Conservation (phyloP, 495 filamentous ascomycete species). For the Diplogelasinospora grovesii region DNA sequence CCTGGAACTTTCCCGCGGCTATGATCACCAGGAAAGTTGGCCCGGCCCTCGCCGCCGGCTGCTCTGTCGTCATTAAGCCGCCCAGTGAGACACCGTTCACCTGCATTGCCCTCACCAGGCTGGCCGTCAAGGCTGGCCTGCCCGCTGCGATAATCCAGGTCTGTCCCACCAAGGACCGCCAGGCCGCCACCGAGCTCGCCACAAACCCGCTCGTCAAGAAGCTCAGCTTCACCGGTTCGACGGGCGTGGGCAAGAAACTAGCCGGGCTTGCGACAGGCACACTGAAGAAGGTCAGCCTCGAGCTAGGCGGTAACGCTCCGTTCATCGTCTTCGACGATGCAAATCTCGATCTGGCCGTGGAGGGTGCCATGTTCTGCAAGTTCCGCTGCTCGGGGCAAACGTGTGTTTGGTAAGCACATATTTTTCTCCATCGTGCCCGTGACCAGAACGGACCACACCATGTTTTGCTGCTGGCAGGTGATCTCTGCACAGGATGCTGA, state of each 20-base stretch:
- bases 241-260: constrained; percentile 73
- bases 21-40: constrained; percentile 90
- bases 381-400: constrained; percentile 87
- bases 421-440: too few relatives aligned
- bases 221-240: constrained; percentile 85
- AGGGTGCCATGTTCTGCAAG: constrained; percentile 69
- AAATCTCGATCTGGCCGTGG: constrained; percentile 69
- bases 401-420: too few relatives aligned
- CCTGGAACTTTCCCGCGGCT: constrained; percentile 92
- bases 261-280: constrained; percentile 77
- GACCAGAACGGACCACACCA: too few relatives aligned
- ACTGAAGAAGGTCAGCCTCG: constrained; percentile 80
- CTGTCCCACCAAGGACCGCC: constrained; percentile 58
- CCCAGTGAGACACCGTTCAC: constrained; percentile 84
- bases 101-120: constrained; percentile 71
- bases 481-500: too few relatives aligned
- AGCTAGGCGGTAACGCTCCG: constrained; percentile 85
- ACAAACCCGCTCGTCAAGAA: constrained; percentile 67
- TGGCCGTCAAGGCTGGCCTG: constrained; percentile 75
- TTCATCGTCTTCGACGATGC: constrained; percentile 94
- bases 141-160: constrained; percentile 82
- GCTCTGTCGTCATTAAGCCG: constrained; percentile 79
- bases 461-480: too few relatives aligned
- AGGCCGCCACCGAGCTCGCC: constrained; percentile 65
- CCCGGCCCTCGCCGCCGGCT: constrained; percentile 66